Evolutionary conservation across 2,329 filamentous ascomycete genomes (phyloP).

Genomic region (Arthrobotrys sinensis): DNA sequence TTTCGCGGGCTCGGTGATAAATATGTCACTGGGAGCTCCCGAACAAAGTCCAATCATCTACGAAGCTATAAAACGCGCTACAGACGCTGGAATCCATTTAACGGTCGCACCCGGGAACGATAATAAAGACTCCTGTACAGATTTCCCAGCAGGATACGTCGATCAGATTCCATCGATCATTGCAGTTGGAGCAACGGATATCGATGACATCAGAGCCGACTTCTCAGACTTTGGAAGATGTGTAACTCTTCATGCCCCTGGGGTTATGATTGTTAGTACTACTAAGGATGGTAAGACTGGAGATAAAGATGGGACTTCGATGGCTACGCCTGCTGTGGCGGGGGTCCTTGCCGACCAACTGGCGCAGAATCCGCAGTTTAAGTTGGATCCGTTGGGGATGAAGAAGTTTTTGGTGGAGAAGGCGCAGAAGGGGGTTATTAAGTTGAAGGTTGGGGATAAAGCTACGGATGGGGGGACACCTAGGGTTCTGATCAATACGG

Average conservation of each 20-base stretch:
- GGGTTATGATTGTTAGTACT: constrained; percentile 71
- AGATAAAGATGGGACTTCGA: constrained; percentile 71
- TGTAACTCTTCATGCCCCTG: constrained; percentile 74
- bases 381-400: constrained; percentile 60
- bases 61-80: constrained; percentile 70
- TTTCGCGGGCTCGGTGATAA: constrained; percentile 69
- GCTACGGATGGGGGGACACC: not conserved
- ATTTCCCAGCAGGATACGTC: constrained; percentile 67
- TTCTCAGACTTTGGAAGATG: constrained; percentile 70
- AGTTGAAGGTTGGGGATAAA: constrained; percentile 21
- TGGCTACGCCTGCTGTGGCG: constrained; percentile 69
- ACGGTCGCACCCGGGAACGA: constrained; percentile 69
- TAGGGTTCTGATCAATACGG: constrained; percentile 26
- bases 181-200: constrained; percentile 68
- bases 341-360: constrained; percentile 63
- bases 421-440: constrained; percentile 28
- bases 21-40: constrained; percentile 73
- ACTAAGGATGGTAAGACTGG: constrained; percentile 70
- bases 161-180: constrained; percentile 67
- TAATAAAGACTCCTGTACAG: constrained; percentile 61
- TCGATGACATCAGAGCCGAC: constrained; percentile 66
- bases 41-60: constrained; percentile 70
- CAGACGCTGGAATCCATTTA: constrained; percentile 67
- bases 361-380: constrained; percentile 48
- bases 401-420: constrained; percentile 51